Evolutionary conservation across 306 rosid genomes (phyloP).

Genomic region (Gastrolobium villosum): DNA sequence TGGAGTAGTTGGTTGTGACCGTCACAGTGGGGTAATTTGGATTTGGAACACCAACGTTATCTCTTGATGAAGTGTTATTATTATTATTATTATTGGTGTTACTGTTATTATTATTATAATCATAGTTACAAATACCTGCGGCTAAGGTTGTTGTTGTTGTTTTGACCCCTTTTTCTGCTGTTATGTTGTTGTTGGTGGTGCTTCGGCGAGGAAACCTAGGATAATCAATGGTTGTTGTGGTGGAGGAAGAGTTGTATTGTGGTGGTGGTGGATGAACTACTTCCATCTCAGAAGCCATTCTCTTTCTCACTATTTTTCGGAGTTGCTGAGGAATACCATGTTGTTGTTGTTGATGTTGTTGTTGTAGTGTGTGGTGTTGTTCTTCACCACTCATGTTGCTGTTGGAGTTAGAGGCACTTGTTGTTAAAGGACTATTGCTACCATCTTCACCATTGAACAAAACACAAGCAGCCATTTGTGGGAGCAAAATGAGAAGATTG

Average conservation of each 20-base stretch:
- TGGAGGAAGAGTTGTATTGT: constrained; percentile 7
- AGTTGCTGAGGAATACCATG: constrained; percentile 14
- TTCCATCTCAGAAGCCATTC: constrained; percentile 95
- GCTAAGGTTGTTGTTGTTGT: constrained; percentile 47
- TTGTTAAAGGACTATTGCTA: constrained; percentile 42
- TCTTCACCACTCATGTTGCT: constrained; percentile 48
- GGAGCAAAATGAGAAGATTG: neutral
- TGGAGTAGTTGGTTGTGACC: constrained; percentile 85
- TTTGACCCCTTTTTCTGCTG: constrained; percentile 28
- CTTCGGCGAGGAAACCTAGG: constrained; percentile 65
- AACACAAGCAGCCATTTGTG: constrained; percentile 74
- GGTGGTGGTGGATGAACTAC: constrained; percentile 48
- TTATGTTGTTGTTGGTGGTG: constrained; percentile 38
- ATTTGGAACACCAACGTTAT: constrained; percentile 47
- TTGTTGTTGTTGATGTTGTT: constrained; percentile 25
- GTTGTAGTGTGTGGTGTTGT: constrained; percentile 2
- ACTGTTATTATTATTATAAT: constrained; percentile 18
- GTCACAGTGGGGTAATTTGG: constrained; percentile 60
- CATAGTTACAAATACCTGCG: constrained; percentile 46
- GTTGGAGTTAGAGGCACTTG: constrained; percentile 50
- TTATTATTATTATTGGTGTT: neutral
- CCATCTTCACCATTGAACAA: constrained; percentile 47
- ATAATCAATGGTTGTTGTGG: constrained; percentile 14
- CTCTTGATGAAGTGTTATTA: constrained; percentile 41
- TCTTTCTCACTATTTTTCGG: constrained; percentile 75